These are phyloP conservation scores for Debaryomycetaceae sp. DNA, from an alignment of 1,139 yeast species.

Conservation along the genomic window DNA sequence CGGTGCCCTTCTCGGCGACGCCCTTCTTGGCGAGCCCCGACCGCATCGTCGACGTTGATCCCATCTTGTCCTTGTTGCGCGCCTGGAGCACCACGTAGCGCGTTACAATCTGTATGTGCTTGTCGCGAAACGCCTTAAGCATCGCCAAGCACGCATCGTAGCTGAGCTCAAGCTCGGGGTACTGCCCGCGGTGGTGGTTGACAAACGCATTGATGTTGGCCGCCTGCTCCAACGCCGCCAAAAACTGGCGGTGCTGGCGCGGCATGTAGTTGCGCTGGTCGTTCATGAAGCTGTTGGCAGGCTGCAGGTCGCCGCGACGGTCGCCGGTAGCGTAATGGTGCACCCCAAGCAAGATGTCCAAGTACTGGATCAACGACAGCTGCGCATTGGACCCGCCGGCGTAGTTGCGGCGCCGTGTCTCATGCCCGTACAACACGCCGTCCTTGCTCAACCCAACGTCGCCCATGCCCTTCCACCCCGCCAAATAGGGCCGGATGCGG, in stretches of 20 bases:
- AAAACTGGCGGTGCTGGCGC: slow-evolving; percentile 70
- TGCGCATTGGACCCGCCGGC: slow-evolving; percentile 96
- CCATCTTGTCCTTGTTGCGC: slow-evolving; percentile 45
- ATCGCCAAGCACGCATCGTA: slow-evolving; percentile 90
- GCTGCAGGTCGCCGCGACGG: too few species aligned
- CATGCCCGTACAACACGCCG: slow-evolving; percentile 77
- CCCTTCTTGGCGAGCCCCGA: slow-evolving; percentile 56
- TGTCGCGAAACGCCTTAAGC: slow-evolving; percentile 85
- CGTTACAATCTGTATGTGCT: slow-evolving; percentile 88
- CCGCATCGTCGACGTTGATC: slow-evolving; percentile 52
- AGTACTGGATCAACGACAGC: slow-evolving; percentile 79
- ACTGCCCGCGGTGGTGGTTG: slow-evolving; percentile 25
- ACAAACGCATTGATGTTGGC: slow-evolving; percentile 67
- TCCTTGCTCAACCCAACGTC: slow-evolving; percentile 74
- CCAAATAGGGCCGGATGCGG: slow-evolving; percentile 81
- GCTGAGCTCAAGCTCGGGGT: slow-evolving; percentile 61
- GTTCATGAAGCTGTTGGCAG: slow-evolving; percentile 60
- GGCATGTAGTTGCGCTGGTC: slow-evolving; percentile 94
- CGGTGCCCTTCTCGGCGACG: slow-evolving; percentile 73
- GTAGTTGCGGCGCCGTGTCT: slow-evolving; percentile 51
- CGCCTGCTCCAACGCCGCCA: slow-evolving; percentile 51
- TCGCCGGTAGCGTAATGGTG: slow-evolving; percentile 79
- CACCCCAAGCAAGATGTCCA: slow-evolving; percentile 73
- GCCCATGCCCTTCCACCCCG: slow-evolving; percentile 93
- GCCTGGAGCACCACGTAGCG: slow-evolving; percentile 82